Evolutionary conservation across 2,329 filamentous ascomycete species (phyloP).

Genomic region (Aspergillus sp.): DNA sequence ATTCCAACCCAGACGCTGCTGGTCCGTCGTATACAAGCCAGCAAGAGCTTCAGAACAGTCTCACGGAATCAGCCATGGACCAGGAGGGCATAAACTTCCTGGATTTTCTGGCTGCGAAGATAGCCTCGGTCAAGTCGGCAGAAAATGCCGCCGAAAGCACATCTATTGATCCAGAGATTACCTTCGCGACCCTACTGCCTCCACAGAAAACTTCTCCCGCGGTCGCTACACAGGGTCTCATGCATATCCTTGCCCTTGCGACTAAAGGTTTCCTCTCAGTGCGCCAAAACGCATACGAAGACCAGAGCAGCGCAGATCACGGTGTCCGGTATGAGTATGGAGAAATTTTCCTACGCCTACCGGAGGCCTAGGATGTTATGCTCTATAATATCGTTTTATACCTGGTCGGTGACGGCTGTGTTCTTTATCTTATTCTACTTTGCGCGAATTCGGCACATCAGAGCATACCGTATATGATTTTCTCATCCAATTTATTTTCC

Average conservation of each 20-base stretch:
- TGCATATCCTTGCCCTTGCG: constrained; percentile 70
- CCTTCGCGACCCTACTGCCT: constrained; percentile 70
- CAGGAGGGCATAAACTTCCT: constrained; percentile 64
- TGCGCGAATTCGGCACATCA: not conserved
- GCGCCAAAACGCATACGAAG: constrained; percentile 55
- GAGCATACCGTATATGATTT: not conserved
- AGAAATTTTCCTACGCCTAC: constrained; percentile 29
- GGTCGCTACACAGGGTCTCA: constrained; percentile 72
- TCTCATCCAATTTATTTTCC: not conserved
- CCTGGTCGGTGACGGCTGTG: not conserved
- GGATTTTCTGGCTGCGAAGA: constrained; percentile 54
- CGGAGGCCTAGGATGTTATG: constrained; percentile 9
- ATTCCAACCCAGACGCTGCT: constrained; percentile 12
- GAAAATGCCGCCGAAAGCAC: not conserved
- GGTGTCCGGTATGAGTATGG: constrained; percentile 26
- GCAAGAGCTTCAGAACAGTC: constrained; percentile 34
- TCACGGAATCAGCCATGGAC: constrained; percentile 55
- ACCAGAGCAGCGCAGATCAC: constrained; percentile 24
- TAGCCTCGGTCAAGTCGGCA: constrained; percentile 34
- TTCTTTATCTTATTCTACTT: not conserved
- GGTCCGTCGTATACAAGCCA: constrained; percentile 33
- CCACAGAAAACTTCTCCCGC: constrained; percentile 53
- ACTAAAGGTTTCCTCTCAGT: constrained; percentile 65
- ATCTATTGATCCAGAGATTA: constrained; percentile 40
- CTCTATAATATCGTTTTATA: not conserved